Base-by-base conservation (phyloP, 305 asterid species). In the Caryopteris hybrid region DNA sequence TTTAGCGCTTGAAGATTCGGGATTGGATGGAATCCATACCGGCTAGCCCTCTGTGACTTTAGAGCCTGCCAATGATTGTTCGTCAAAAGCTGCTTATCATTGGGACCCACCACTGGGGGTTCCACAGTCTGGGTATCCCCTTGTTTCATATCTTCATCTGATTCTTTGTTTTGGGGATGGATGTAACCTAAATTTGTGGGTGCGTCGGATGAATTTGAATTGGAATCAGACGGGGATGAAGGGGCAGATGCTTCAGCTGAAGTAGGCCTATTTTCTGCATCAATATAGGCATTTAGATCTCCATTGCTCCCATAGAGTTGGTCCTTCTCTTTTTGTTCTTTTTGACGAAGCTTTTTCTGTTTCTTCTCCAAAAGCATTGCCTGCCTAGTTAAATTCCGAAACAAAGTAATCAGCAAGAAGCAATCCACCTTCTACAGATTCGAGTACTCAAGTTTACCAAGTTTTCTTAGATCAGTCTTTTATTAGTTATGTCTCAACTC, bases 301-400 rank as follows among this genome's bases (percentile, higher is more conserved):
- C 67, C 64, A 31, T 66, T 79, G 52, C 21, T 73, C 62, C 69
- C 84, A 56, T 63, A 42, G 61, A 66, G 68, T 74, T 78, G 84
- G 56, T 79, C 93, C 74, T 74, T 88, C 70, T 65, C 80, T 73
- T 79, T 84, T 71, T 83, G 96, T 76, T 81, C 93, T 82, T 84
- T 86, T 71, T 85, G 90, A 27, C 88, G 87, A 78, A 81, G 88
- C 82, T 83, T 88, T 79, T 83, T 88, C 82, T 70, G 90, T 69
- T 80, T 88, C 80, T 83, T 86, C 81, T 84, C 88, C 80, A 84
- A 69, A 73, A 86, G 62, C 72, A 71, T 73, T 21, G 82, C 84
- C 84, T 74, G 88, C 84, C 97, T 90, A 50, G 25, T 50, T 55
- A 71, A 57, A 47, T 41, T 56, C 48, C 17, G 57, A 52, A 61